Evolutionary conservation across 495 filamentous ascomycete species (phyloP).

Genomic region (Parathielavia hyrcaniae): DNA sequence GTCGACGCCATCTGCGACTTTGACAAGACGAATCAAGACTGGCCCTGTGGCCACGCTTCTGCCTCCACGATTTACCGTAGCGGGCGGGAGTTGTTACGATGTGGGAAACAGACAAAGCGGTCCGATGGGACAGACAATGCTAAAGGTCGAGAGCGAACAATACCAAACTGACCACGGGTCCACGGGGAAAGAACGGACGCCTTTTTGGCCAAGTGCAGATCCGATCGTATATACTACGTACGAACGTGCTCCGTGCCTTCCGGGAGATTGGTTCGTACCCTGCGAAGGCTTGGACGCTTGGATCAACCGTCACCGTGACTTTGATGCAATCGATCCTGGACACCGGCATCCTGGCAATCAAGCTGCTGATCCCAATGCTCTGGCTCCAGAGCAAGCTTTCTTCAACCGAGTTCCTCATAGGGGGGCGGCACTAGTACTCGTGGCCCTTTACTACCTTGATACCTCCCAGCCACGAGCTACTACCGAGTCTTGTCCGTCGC

Average conservation of each 20-base stretch:
- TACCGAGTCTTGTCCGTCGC: background rate
- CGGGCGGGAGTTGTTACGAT: background rate
- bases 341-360: constrained; percentile 17
- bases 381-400: constrained; percentile 25
- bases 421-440: constrained; percentile 4
- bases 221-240: no score
- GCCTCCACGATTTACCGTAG: background rate
- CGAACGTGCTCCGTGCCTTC: no score
- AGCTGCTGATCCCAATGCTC: constrained; percentile 20
- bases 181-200: background rate
- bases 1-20: background rate
- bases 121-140: background rate
- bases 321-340: constrained; percentile 16
- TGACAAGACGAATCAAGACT: background rate
- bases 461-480: background rate
- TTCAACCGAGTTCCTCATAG: constrained; percentile 21
- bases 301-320: constrained; percentile 2
- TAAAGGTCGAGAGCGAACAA: background rate
- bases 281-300: background rate
- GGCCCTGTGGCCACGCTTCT: background rate
- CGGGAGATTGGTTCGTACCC: background rate
- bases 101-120: background rate
- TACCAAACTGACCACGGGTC: background rate
- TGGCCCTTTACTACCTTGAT: background rate
- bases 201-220: background rate